These are phyloP conservation scores for Leptodermis oblonga DNA, from an alignment of 257 asterid species.

Conservation along the genomic window DNA sequence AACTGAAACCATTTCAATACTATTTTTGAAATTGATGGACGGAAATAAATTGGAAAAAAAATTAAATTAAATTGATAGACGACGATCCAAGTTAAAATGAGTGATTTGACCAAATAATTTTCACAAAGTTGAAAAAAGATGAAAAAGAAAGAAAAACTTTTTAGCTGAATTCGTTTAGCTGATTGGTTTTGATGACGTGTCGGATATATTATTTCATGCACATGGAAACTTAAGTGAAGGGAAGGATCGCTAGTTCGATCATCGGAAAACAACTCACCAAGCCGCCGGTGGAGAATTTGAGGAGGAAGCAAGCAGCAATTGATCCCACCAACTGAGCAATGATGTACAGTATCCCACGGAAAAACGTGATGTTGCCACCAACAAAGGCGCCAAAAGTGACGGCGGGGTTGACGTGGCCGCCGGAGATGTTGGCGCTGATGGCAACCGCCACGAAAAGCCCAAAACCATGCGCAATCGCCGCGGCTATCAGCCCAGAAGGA, in stretches of 20 bases:
- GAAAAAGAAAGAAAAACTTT: neutral
- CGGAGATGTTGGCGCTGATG: constrained; percentile 48
- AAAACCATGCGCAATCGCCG: constrained; percentile 48
- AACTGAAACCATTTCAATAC: no score
- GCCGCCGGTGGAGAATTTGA: constrained; percentile 49
- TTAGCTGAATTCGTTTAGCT: no score
- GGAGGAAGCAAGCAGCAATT: constrained; percentile 49
- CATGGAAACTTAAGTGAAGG: neutral
- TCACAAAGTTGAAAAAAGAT: neutral
- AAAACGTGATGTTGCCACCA: constrained; percentile 56
- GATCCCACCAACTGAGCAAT: constrained; percentile 64
- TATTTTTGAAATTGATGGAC: no score
- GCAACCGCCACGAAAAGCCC: constrained; percentile 56
- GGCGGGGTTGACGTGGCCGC: constrained; percentile 77
- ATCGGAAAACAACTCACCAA: constrained; percentile 27
- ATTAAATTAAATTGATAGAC: no score
- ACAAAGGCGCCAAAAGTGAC: constrained; percentile 60
- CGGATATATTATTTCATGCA: neutral
- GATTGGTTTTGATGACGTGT: neutral
- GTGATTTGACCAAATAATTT: neutral
- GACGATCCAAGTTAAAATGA: no score
- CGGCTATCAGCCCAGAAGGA: constrained; percentile 45
- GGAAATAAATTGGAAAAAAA: no score
- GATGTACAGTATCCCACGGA: constrained; percentile 57
- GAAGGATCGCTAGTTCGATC: neutral